Conservation (phyloP, 306 rosid species). For the Trifolium pratense region DNA sequence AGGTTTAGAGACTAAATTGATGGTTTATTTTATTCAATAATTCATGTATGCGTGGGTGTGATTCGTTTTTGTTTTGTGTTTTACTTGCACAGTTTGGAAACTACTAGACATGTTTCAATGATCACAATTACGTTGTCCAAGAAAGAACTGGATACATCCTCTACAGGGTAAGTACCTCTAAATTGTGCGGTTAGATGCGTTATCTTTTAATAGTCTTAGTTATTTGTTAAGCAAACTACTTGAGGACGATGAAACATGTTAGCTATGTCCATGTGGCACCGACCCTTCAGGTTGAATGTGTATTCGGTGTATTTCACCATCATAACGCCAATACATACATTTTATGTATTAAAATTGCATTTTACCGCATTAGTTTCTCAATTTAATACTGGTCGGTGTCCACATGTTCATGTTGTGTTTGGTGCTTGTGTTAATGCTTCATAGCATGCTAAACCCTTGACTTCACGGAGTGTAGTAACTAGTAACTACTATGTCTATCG, state of each 20-base stretch:
- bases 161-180: constrained; percentile 68
- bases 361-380: background rate
- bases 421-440: background rate
- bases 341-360: background rate
- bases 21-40: background rate
- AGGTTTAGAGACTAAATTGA: too few species aligned
- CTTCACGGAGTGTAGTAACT: background rate
- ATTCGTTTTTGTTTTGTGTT: constrained; percentile 23
- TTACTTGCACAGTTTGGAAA: constrained; percentile 72
- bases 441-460: background rate
- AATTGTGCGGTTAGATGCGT: constrained; percentile 3
- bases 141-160: constrained; percentile 66
- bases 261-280: background rate
- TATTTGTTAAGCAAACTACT: constrained; percentile 6
- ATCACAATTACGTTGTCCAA: constrained; percentile 79
- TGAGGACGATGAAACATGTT: background rate
- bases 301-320: background rate
- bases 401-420: background rate
- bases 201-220: constrained; percentile 1
- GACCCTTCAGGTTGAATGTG: background rate
- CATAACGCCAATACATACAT: background rate
- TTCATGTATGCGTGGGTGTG: constrained; percentile 19
- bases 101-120: constrained; percentile 91
- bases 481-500: background rate
- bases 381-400: background rate